Percentiles rank a stretch among this genome's conserved stretches.
phyloP scores from a whole-genome alignment of 352 stramenopile genomes.

The Albugo candida region DNA sequence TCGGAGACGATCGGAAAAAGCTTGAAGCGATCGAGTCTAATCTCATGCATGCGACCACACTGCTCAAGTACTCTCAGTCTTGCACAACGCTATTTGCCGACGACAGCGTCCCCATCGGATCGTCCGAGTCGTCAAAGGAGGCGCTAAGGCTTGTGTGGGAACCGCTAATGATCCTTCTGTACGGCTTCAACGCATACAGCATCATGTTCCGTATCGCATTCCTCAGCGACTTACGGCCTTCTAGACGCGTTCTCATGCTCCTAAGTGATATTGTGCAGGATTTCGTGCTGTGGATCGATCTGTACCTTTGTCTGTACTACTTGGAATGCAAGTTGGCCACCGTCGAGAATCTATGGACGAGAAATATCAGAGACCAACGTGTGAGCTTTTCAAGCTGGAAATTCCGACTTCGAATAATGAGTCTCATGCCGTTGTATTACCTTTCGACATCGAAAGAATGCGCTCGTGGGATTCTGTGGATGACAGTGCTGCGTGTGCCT shows the following conservation, averaged over 20 bases:
- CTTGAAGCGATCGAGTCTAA: slow-evolving; percentile 34
- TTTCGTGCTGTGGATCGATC: slow-evolving; percentile 27
- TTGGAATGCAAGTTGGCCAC: slow-evolving; percentile 32
- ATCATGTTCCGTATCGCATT: slow-evolving; percentile 60
- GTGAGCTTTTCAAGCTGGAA: slow-evolving; percentile 20
- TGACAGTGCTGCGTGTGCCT: slow-evolving; percentile 14
- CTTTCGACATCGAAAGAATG: slow-evolving; percentile 36
- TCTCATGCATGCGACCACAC: slow-evolving; percentile 34
- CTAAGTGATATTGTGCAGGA: slow-evolving; percentile 2
- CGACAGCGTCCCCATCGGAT: background rate
- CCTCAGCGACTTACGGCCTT: slow-evolving; percentile 13
- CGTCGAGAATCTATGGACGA: no score
- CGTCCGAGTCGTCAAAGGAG: background rate
- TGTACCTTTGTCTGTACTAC: slow-evolving; percentile 58
- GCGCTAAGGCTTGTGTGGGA: slow-evolving; percentile 40
- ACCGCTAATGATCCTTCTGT: slow-evolving; percentile 22
- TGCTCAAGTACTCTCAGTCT: slow-evolving; percentile 12
- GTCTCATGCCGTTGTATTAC: slow-evolving; percentile 47
- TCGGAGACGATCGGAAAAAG: slow-evolving; percentile 22
- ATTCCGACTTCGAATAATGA: slow-evolving; percentile 5
- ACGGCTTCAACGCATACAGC: slow-evolving; percentile 42
- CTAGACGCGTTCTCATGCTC: no score
- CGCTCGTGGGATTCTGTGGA: slow-evolving; percentile 4
- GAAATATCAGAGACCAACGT: no score
- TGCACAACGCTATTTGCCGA: slow-evolving; percentile 4